Evolutionary conservation across 805 yeast genomes (phyloP).

Genomic region (Osmozyma mogii): DNA sequence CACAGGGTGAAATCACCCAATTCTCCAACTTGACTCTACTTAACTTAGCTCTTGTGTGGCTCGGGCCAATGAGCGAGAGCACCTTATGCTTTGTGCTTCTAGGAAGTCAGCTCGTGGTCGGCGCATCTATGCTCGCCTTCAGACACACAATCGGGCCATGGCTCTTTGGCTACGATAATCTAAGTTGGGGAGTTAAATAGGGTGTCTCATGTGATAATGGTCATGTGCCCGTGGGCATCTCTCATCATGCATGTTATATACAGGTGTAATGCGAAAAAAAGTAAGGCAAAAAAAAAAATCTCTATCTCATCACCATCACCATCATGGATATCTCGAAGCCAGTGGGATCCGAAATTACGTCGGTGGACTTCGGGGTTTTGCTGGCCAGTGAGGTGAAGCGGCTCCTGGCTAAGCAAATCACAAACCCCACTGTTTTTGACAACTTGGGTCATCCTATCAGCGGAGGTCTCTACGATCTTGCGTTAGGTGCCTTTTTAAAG

Average conservation of each 20-base stretch:
- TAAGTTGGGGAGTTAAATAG: conserved; percentile 36
- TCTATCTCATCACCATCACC: too few relatives aligned
- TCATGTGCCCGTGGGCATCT: too few relatives aligned
- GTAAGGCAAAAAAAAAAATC: too few relatives aligned
- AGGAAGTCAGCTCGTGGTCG: conserved; percentile 54
- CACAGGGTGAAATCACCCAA: conserved; percentile 20
- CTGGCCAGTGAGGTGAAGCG: conserved; percentile 75
- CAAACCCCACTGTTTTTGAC: conserved; percentile 93
- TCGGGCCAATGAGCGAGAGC: conserved; percentile 89
- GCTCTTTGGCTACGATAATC: conserved; percentile 84
- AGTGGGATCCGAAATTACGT: conserved; percentile 85
- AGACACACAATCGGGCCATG: conserved; percentile 84
- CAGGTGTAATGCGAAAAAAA: too few relatives aligned
- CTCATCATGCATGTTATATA: too few relatives aligned
- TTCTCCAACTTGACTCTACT: conserved; percentile 84
- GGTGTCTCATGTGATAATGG: too few relatives aligned
- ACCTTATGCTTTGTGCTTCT: conserved; percentile 55
- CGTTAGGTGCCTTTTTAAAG: conserved; percentile 89
- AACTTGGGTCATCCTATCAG: conserved; percentile 91
- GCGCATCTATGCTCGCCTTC: conserved; percentile 54
- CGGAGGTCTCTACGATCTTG: conserved; percentile 89
- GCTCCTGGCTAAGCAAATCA: conserved; percentile 89
- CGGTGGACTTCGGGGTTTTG: conserved; percentile 88
- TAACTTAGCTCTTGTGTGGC: conserved; percentile 73
- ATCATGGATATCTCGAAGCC: conserved; percentile 94